Percentiles rank a stretch among this genome's conserved stretches.
phyloP scores from a whole-genome alignment of 2,329 filamentous ascomycete species.

The Tolypocladium album region DNA sequence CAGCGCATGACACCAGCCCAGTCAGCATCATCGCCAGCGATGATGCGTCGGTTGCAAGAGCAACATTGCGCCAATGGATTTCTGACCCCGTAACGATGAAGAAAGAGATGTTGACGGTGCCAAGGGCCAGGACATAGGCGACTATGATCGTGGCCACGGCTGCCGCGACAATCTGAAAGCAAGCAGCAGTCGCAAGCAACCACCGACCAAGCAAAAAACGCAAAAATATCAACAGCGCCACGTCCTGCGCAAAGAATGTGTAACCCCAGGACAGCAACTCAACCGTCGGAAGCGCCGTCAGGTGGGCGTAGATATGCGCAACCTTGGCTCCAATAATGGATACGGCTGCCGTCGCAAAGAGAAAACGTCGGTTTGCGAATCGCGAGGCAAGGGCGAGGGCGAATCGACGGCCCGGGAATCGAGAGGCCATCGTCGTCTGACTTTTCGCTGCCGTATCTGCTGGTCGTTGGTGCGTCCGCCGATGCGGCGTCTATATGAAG shows the following conservation, averaged over 20 bases:
- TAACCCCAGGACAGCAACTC: constrained; percentile 16
- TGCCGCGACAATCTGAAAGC: not conserved
- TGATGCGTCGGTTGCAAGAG: constrained; percentile 17
- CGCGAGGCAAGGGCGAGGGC: not conserved
- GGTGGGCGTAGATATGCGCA: constrained; percentile 16
- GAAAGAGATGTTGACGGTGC: constrained; percentile 14
- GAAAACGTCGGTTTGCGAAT: constrained; percentile 15
- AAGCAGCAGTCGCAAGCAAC: too few relatives aligned
- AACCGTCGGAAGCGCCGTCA: constrained; percentile 12
- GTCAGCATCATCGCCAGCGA: constrained; percentile 18
- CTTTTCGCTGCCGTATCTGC: too few relatives aligned
- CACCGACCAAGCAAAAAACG: constrained; percentile 1
- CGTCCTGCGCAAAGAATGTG: constrained; percentile 20
- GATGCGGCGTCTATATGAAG: too few relatives aligned
- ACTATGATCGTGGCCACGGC: constrained; percentile 8
- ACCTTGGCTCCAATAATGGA: constrained; percentile 15
- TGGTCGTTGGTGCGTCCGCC: too few relatives aligned
- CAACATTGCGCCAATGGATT: constrained; percentile 23
- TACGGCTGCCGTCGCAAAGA: constrained; percentile 15
- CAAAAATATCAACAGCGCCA: constrained; percentile 14
- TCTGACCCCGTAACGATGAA: constrained; percentile 18
- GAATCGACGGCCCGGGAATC: not conserved
- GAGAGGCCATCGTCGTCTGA: not conserved
- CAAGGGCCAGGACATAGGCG: constrained; percentile 11
- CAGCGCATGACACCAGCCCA: constrained; percentile 15